Evolutionary conservation across 768 basidiomycete genomes (phyloP).

Genomic region (Mycena amicta): DNA sequence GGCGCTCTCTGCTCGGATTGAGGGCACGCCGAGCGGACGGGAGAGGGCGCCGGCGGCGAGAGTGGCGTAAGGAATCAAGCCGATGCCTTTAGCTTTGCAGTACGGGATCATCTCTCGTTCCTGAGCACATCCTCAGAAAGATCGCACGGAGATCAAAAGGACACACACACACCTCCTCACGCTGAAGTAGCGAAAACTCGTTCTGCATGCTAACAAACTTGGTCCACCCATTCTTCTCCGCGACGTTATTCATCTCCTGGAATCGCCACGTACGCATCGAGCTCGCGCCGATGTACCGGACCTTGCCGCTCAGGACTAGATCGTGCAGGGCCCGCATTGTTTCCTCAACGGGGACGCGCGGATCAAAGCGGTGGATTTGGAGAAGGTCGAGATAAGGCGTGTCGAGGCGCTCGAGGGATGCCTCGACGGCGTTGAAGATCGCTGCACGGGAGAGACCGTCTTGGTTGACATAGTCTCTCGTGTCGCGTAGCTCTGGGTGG

Average conservation of each 20-base stretch:
- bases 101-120: constrained; percentile 49
- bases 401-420: constrained; percentile 31
- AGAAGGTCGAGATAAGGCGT: constrained; percentile 37
- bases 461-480: constrained; percentile 26
- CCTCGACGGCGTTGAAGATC: constrained; percentile 39
- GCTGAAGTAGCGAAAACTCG: constrained; percentile 55
- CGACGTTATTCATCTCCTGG: constrained; percentile 45
- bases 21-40: constrained; percentile 34
- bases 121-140: constrained; percentile 24
- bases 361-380: constrained; percentile 47
- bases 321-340: constrained; percentile 51
- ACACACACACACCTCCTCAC: constrained; percentile 42
- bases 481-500: neutral
- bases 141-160: neutral
- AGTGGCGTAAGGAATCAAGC: constrained; percentile 54
- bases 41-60: constrained; percentile 42
- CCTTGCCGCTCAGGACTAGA: constrained; percentile 43
- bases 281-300: constrained; percentile 48
- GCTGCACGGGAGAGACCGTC: constrained; percentile 28
- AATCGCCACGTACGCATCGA: constrained; percentile 53
- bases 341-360: constrained; percentile 35
- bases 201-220: constrained; percentile 60
- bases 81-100: constrained; percentile 52
- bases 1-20: constrained; percentile 16
- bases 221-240: constrained; percentile 48